A percentile compares a stretch with the other conserved stretches of the same genome.
Conservation (phyloP, 768 basidiomycete genomes). For the Hydnum rufescens region DNA sequence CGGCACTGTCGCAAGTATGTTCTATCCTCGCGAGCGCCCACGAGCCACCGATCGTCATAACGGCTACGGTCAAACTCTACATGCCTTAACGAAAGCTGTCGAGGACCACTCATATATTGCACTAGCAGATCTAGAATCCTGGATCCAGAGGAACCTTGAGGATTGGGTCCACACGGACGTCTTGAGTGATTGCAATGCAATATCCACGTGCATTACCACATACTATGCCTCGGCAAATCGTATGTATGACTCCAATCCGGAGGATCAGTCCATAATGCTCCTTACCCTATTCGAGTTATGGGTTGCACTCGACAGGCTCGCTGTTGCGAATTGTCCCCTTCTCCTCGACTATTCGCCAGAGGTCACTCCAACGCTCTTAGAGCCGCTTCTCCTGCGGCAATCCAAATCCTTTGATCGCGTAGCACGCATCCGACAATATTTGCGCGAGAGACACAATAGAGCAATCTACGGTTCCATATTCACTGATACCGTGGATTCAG, state of each 20-base stretch:
- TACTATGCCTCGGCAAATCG: background rate
- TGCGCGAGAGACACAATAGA: background rate
- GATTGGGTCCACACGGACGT: background rate
- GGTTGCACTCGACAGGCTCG: conserved; percentile 26
- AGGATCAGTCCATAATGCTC: conserved; percentile 22
- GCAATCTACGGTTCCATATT: background rate
- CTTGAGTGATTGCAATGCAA: background rate
- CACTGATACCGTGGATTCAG: background rate
- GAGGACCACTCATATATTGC: background rate
- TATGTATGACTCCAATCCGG: conserved; percentile 5
- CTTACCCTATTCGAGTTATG: conserved; percentile 29
- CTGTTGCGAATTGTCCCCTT: conserved; percentile 20
- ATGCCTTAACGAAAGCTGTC: background rate
- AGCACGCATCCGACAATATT: background rate
- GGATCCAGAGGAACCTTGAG: background rate
- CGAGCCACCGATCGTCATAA: background rate
- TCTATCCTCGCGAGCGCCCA: background rate
- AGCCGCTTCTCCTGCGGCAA: conserved; percentile 19
- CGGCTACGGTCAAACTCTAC: background rate
- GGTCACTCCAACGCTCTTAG: conserved; percentile 21
- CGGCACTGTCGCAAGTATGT: background rate
- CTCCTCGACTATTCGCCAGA: conserved; percentile 28
- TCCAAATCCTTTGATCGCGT: background rate
- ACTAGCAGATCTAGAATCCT: conserved; percentile 1
- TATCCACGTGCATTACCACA: background rate